phyloP scores from a whole-genome alignment of 192 early-diverging fungal genomes.

The Diversispora eburnea region DNA sequence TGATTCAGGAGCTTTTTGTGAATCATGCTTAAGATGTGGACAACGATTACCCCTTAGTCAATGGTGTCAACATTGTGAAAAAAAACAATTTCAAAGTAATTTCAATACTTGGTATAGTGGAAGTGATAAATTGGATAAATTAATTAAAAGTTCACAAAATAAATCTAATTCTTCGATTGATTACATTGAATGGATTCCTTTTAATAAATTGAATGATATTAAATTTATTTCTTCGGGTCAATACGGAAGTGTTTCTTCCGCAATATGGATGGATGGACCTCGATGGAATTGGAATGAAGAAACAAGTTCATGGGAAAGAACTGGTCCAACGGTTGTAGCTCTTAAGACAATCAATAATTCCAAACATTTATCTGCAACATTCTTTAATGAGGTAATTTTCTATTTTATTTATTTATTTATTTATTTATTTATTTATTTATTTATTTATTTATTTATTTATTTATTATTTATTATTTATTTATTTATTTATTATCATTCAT shows the following conservation, averaged over 20 bases:
- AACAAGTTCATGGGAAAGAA: background rate
- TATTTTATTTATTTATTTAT: slow-evolving; percentile 1
- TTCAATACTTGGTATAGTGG: slow-evolving; percentile 6
- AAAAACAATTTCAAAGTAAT: background rate
- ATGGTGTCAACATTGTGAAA: slow-evolving; percentile 21
- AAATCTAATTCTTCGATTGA: background rate
- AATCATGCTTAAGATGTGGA: background rate
- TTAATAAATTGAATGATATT: background rate
- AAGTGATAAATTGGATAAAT: background rate
- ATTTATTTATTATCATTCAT: background rate
- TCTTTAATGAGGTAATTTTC: background rate
- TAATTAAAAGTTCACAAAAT: background rate
- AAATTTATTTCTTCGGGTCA: background rate
- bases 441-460: background rate
- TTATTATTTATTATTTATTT: background rate
- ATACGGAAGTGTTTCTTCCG: slow-evolving; percentile 4
- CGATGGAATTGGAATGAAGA: slow-evolving; percentile 10
- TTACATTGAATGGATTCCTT: slow-evolving; percentile 5
- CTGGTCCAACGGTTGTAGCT: slow-evolving; percentile 1
- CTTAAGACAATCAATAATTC: slow-evolving; percentile 1
- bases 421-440: background rate
- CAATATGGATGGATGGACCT: slow-evolving; percentile 10
- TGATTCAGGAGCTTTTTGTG: background rate
- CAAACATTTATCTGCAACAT: background rate
- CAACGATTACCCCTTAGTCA: background rate